Base-by-base conservation (phyloP, 2,329 filamentous ascomycete species). In the Scytalidium sp. region DNA sequence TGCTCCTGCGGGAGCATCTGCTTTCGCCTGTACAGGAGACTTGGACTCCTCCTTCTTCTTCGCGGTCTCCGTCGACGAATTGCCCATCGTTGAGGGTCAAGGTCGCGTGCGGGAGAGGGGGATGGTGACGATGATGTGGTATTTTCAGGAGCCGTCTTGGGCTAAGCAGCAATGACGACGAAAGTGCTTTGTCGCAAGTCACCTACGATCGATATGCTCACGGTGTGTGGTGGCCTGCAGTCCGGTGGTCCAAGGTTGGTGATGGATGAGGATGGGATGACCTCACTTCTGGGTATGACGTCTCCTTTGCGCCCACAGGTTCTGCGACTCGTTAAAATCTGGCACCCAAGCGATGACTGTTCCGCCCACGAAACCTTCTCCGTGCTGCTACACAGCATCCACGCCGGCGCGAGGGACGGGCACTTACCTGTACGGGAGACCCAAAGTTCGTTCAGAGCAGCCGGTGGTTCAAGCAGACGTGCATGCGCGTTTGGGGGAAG, bases 31-130 rank as follows among this genome's bases (percentile, higher is more conserved):
- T 20, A 58, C 52, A 23, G 60, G 59, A 19, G 60, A 62, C 47
- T 51, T 60, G 10, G 50, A 40, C 46, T 54, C 53, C 40, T 49
- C 52, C 44, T 61, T 60, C 53, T 58, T 61, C 9, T 36, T 36
- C 32, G 32, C 32, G 13, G 46, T 51, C 10, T 56, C 57, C 43
- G 46, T 47, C 19, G 59, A 53, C 51, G 59, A 57, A 45, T 53
- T 55, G n/a, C 55, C 59, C 60, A 64, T 62, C 53, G 53, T 59
- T 52, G 54, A 50, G 51, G 42, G 50, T 36, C 42, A 36, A 36
- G 25, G 40, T 32, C 42, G 45, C 20, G 52, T 32, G 51, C 17
- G 47, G 45, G 32, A 45, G 32, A 45, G 46, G 49, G 45, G 40
- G 39, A 20, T 13, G 19, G 23, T 8, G 32, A 36, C 25, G 25